A percentile compares a stretch with the other conserved stretches of the same genome.
Conservation (phyloP, 139 green algal genomes). For the Auxenochlorella protothecoides region DNA sequence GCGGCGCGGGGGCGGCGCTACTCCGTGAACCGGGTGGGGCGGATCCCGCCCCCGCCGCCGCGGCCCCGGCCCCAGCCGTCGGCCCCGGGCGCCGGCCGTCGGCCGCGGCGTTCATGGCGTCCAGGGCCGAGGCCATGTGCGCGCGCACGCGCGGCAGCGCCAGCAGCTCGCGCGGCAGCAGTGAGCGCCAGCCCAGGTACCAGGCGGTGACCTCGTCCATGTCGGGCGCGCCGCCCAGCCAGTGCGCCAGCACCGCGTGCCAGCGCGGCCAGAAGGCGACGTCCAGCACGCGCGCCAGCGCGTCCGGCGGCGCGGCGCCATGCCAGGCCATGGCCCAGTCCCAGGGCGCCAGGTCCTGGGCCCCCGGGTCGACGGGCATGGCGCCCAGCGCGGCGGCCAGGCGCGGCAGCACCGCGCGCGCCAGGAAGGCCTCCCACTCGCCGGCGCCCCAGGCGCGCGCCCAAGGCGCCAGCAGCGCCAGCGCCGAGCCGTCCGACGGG, state of each 20-base stretch:
- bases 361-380: constrained; percentile 68
- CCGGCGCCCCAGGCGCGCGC: constrained; percentile 50
- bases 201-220: constrained; percentile 75
- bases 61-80: neutral
- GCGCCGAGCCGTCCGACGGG: constrained; percentile 63
- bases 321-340: constrained; percentile 77
- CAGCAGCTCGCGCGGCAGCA: constrained; percentile 46
- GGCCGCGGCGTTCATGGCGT: constrained; percentile 81
- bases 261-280: constrained; percentile 74
- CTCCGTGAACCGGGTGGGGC: neutral
- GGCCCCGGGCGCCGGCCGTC: constrained; percentile 26
- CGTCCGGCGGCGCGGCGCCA: constrained; percentile 38
- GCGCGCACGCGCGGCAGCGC: constrained; percentile 60
- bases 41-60: neutral
- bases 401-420: constrained; percentile 75
- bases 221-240: constrained; percentile 64
- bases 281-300: constrained; percentile 48
- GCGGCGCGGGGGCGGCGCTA: neutral
- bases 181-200: constrained; percentile 86
- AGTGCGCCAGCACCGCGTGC: constrained; percentile 67
- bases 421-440: constrained; percentile 76
- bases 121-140: constrained; percentile 66
- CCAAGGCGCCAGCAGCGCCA: constrained; percentile 79
- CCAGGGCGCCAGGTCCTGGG: constrained; percentile 70
- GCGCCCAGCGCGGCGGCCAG: constrained; percentile 46